Base-by-base conservation (phyloP, 768 basidiomycete genomes). In the Kondoa malvinella region DNA sequence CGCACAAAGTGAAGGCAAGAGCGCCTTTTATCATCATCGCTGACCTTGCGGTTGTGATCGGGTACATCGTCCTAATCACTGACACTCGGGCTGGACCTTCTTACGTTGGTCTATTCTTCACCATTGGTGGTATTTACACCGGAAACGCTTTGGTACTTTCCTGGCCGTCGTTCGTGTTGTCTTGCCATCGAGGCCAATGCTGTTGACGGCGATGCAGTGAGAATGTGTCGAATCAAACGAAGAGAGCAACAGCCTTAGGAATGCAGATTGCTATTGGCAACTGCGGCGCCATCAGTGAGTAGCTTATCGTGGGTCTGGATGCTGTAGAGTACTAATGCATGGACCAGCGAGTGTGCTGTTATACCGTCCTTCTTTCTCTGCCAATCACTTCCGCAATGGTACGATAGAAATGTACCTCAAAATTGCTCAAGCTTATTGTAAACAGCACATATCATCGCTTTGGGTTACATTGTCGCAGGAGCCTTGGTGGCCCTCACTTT, bases 91-190 rank as follows among this genome's bases (percentile, higher is more conserved):
- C 82, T 64, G 82, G 81, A 15, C 77, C 80, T 1, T 83, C 83
- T 73, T 86, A 85, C 69, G 79, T 81, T 27, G 83, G 84, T 21
- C 80, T 84, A 0, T 82, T 81, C 74, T 78, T 86, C 31, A 80
- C 81, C 4, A 80, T 82, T 50, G 81, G 81, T 0, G 84, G 84
- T 14, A 77, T 84, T 1, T 86, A 83, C 74, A 82, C 83, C 0
- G 83, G 81, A 15, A 84, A 82, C 71, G 80, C 83, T 0, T 75
- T 84, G 12, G 77, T 85, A 34, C 74, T 85, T 21, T 58, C 56
- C 29, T 66, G 66, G 66, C 66, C 66, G 21, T 57, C 66, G 34
- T 50, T 8, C 8, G 40, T 50, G 8, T 50, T 21, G 12, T 21
- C 21, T 50, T 50, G 40, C 12, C 21, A 8, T 50, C 40, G 21